Evolutionary conservation across 768 basidiomycete species (phyloP).

Genomic region (Kondoa subrosea): DNA sequence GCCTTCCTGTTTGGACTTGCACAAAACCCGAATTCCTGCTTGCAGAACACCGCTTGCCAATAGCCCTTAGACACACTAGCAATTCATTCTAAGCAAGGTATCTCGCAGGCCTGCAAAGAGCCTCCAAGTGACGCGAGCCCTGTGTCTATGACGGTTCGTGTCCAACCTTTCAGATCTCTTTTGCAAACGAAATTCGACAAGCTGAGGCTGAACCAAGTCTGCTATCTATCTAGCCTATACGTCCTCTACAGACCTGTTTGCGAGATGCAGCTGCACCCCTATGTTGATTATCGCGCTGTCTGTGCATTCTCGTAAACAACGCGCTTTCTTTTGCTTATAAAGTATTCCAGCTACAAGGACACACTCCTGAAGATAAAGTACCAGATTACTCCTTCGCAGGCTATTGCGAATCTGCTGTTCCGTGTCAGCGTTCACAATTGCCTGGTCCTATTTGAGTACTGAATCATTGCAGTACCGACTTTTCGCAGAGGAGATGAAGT

Average conservation of each 20-base stretch:
- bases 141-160: no score
- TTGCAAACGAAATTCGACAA: no score
- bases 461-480: not conserved
- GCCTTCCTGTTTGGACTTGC: no score
- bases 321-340: not conserved
- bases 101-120: no score
- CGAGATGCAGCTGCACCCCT: not conserved
- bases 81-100: no score
- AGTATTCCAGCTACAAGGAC: not conserved
- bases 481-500: not conserved
- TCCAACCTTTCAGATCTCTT: no score
- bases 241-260: not conserved
- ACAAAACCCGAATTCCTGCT: no score
- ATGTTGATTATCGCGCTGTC: not conserved
- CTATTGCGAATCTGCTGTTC: not conserved
- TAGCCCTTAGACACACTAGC: no score
- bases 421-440: not conserved
- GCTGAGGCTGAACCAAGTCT: no score
- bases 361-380: not conserved
- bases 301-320: not conserved
- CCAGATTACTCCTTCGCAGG: not conserved
- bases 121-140: no score
- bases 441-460: not conserved
- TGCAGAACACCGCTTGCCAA: no score
- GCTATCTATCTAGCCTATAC: not conserved